Evolutionary conservation across 345 rosid species (phyloP), one percentile per base, ranked within the genome.

Genomic region (Anacardium occidentale): DNA sequence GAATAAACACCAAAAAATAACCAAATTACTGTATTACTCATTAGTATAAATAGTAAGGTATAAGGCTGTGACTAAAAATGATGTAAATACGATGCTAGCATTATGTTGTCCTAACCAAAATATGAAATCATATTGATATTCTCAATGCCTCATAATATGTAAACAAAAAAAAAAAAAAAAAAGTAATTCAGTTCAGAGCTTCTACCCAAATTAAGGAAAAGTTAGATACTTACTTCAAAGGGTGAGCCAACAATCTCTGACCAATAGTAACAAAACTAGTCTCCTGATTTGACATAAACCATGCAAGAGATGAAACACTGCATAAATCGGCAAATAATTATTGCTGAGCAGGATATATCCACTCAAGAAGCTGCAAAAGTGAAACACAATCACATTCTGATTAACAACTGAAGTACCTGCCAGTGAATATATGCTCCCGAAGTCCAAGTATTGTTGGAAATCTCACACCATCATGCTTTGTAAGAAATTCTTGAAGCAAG

Each of bases 231-330:
- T 80, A 84, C 93, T 80, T 90, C 68, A 90, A 75, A n/a, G 96
- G 96, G 73, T 87, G 84, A 74, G 96, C 96, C 77, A 90, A 72
- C 51, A 90, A 85, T 65, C 93, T 82, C 72, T 90, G 93, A 69
- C 96, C 96, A 56, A 88, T 88, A 4, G 96, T 90, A 37, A 88
- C 96, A 75, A 90, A 90, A 76, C 96, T 88, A 72, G 84, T 90
- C 82, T 90, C 96, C 80, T 90, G 96, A 80, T 88, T 87, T 63
- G 93, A 90, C 93, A 90, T 90, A 83, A 90, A 90, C 96, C 96
- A 90, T 14, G 96, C 96, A 68, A 90, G 91, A 77, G 95, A 88
- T 64, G 95, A 90, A 77, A 90, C 95, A 87, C 95, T 88, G 83
- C 83, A 82, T 73, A 66, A 62, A 69, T 45, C 37, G 74, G 52